Conservation (phyloP, 257 asterid species). For the Leptodermis oblonga region DNA sequence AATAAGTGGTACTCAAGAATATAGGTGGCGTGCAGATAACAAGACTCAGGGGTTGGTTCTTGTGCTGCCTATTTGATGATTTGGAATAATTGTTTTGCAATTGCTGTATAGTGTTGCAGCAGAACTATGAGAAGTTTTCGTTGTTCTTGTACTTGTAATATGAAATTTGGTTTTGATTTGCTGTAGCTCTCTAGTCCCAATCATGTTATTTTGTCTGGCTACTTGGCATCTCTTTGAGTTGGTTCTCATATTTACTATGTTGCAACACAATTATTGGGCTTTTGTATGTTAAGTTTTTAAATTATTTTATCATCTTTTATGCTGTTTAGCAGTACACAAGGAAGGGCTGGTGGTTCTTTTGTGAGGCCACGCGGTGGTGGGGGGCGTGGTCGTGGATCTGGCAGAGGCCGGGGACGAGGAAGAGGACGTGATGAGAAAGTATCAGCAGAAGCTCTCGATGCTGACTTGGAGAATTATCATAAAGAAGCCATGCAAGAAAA, state of each 20-base stretch:
- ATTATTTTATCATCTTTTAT: neutral
- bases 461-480: conserved; percentile 64
- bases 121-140: neutral
- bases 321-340: conserved; percentile 31
- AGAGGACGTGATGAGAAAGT: conserved; percentile 47
- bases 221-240: neutral
- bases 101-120: neutral
- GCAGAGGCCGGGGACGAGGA: conserved; percentile 47
- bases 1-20: neutral
- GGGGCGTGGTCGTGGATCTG: conserved; percentile 39
- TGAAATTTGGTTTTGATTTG: neutral
- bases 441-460: conserved; percentile 71
- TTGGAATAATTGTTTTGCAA: neutral
- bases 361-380: conserved; percentile 40
- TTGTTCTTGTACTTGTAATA: neutral
- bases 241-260: neutral
- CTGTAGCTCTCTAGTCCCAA: neutral
- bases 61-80: neutral
- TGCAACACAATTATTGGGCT: neutral
- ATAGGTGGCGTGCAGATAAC: neutral
- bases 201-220: neutral
- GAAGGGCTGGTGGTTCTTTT: conserved; percentile 36
- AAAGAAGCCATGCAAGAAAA: conserved; percentile 49
- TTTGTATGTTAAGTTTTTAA: conserved; percentile 1
- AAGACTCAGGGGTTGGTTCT: neutral